These are phyloP conservation scores for Fusarium avenaceum DNA, from an alignment of 2,329 filamentous ascomycete genomes.

Conservation along the genomic window DNA sequence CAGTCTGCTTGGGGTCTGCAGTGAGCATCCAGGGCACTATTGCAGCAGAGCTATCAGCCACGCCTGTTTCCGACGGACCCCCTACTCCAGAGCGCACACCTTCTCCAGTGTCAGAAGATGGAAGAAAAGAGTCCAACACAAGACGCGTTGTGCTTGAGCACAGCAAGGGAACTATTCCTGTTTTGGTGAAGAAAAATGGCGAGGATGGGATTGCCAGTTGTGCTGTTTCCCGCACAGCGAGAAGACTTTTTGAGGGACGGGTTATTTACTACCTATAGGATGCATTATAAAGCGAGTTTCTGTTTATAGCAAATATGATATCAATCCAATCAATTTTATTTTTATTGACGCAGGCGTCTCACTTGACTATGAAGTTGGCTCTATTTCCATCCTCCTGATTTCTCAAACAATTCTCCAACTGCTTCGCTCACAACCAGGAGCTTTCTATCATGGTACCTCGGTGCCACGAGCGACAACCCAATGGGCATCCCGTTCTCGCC, in stretches of 20 bases:
- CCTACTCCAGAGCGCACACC: constrained; percentile 32
- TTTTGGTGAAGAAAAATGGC: constrained; percentile 19
- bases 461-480: constrained; percentile 31
- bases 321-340: background rate
- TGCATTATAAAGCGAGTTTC: background rate
- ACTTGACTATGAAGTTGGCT: too few species aligned
- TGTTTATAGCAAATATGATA: constrained; percentile 2
- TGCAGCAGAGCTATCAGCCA: constrained; percentile 40
- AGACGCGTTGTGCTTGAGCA: constrained; percentile 45
- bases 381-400: constrained; percentile 5
- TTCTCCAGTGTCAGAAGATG: constrained; percentile 29
- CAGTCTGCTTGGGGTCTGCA: constrained; percentile 62
- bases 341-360: background rate
- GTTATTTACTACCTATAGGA: constrained; percentile 47
- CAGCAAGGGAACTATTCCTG: constrained; percentile 48
- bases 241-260: constrained; percentile 52
- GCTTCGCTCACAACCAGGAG: constrained; percentile 12
- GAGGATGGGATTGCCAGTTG: constrained; percentile 46
- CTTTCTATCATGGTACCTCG: constrained; percentile 34
- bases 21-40: constrained; percentile 60
- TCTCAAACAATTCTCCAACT: constrained; percentile 4
- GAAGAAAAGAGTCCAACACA: background rate
- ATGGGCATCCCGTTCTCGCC: constrained; percentile 38
- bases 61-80: constrained; percentile 1
- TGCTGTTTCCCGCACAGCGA: constrained; percentile 51